Base-by-base conservation (phyloP, 805 yeast species). In the Cyberlindnera petersonii region DNA sequence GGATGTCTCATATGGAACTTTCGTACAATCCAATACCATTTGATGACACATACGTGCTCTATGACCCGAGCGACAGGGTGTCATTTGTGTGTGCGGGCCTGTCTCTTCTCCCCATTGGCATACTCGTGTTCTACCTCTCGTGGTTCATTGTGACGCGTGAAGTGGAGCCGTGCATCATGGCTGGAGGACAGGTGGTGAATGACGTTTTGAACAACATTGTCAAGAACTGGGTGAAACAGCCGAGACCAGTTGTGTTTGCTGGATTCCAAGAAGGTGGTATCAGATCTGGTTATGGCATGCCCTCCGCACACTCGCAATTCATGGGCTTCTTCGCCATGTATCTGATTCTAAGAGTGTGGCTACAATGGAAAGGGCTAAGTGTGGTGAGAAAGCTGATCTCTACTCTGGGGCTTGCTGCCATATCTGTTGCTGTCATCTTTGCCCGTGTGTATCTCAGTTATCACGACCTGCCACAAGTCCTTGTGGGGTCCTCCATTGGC, bases 261-360 rank as follows among this genome's bases (percentile, higher is more conserved):
- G 61, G 60, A 6, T 56, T 66, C 31, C 68, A 65, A 33, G 58
- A 56, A 31, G 58, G 57, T 28, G 59, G 77, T 50, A 19, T 70
- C 31, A 60, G 76, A 42, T 70, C 83, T 46, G 79, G 83, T 1
- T 88, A 82, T 58, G 98, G 98, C 0, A 91, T 91, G 97, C 98
- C 98, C 0, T 79, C 89, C 37, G 96, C 98, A 1, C 98, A 91
- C 61, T 79, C 96, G 0, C 98, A 91, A 63, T 93, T 89, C 60
- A 84, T 91, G 88, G 94, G 95, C 2, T 93, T 79, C 57, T 79
- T 83, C 47, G 72, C 77, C n/a, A 65, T 72, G 7, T 84, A 79
- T 55, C 64, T 71, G 44, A 50, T 69, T 3, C 67, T 83, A 42
- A 64, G 67, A 36, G 26, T 72, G 41, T 39, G 61, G 59, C 48